Evolutionary conservation across 176 grass and related monocot genomes (phyloP).

Genomic region (Melocanna baccifera): DNA sequence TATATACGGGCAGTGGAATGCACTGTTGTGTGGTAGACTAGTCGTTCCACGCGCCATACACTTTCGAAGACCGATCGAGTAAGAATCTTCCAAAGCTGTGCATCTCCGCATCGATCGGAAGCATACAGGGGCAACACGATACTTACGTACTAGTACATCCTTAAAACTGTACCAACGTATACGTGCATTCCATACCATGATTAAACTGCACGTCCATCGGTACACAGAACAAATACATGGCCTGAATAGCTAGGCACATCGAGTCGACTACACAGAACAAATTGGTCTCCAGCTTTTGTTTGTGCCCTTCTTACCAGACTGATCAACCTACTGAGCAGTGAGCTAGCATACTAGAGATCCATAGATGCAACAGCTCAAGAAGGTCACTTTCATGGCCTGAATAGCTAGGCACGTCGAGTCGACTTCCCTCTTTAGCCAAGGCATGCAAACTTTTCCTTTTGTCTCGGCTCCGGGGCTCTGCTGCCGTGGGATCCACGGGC

Average conservation of each 20-base stretch:
- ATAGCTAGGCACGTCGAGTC: not conserved
- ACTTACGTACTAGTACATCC: not conserved
- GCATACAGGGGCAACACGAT: not conserved
- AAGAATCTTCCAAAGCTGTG: not conserved
- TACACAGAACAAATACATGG: not conserved
- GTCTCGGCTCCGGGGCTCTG: not conserved
- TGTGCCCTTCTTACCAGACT: not conserved
- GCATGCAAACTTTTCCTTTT: not conserved
- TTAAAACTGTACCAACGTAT: not conserved
- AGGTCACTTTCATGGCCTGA: not conserved
- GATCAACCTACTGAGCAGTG: not conserved
- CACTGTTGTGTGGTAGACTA: not conserved
- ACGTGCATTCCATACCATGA: not conserved
- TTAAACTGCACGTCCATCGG: not conserved
- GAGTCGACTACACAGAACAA: too few species aligned
- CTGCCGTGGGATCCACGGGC: constrained; percentile 1
- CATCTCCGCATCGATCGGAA: not conserved
- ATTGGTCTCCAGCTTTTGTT: not conserved
- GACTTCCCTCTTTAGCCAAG: not conserved
- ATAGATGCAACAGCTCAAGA: not conserved
- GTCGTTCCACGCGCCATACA: not conserved
- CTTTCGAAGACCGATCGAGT: not conserved
- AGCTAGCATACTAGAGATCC: not conserved
- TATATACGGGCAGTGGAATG: not conserved
- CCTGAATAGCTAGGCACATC: too few species aligned